These are phyloP conservation scores for Diaporthe sp. DNA, from an alignment of 2,329 filamentous ascomycete species.

Conservation along the genomic window DNA sequence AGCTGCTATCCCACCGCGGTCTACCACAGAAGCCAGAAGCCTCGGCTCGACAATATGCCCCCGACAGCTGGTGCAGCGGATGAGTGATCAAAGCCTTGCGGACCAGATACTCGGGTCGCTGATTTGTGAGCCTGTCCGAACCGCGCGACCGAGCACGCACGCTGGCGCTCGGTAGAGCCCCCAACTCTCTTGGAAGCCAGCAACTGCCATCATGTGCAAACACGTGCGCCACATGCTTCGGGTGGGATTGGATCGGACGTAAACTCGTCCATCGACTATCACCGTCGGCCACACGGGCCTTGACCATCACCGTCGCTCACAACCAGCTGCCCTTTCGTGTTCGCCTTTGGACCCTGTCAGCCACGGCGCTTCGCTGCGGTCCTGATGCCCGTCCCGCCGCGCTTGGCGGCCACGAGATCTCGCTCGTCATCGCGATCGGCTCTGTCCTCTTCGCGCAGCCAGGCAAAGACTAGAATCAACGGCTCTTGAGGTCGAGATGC, in stretches of 20 bases:
- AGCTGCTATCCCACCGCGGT: background rate
- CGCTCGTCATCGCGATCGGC: slow-evolving; percentile 15
- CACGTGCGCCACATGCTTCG: background rate
- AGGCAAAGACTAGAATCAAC: background rate
- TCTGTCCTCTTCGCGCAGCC: background rate
- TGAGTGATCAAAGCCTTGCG: slow-evolving; percentile 16
- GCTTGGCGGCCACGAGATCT: slow-evolving; percentile 19
- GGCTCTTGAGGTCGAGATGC: slow-evolving; percentile 9
- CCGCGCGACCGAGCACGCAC: slow-evolving; percentile 13
- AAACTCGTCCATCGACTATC: background rate
- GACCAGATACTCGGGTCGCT: slow-evolving; percentile 2
- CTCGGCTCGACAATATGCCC: background rate
- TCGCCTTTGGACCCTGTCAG: background rate
- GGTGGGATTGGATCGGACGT: background rate
- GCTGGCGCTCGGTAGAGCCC: background rate
- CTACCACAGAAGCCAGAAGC: background rate
- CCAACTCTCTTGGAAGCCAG: background rate
- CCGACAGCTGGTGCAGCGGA: background rate
- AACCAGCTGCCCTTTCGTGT: background rate
- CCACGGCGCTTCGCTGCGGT: background rate
- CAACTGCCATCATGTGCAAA: background rate
- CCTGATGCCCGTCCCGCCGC: background rate
- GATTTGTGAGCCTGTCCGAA: background rate
- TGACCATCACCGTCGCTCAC: background rate
- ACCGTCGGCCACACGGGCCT: background rate